Base-by-base conservation (phyloP, 129 eudicot genomes). In the Artemisia tridentata region DNA sequence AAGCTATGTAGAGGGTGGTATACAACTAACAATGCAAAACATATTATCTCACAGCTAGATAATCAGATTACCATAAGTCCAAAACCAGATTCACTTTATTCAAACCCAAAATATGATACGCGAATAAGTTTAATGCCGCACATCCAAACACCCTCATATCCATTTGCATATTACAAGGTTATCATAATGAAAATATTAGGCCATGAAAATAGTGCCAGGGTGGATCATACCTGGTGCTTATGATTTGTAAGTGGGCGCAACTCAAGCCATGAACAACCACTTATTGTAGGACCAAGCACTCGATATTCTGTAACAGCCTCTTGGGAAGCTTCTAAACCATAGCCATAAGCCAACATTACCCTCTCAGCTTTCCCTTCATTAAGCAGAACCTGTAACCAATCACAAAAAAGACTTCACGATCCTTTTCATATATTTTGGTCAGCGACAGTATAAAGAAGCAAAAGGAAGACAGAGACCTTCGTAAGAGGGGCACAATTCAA, bases 231-330 rank as follows among this genome's bases (percentile, higher is more conserved):
- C 91, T 92, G 98, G 85, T 92, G 95, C 77, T 89, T 92, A 70
- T 86, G 75, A 78, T 87, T 85, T 15, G 98, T 92, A 64, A 65
- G 90, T 2, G 98, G 96, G 8, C 83, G 82, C 72, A 92, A 74
- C 80, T 92, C 98, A 49, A 92, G 72, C 98, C 98, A 92, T 31
- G 98, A 92, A 75, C 98, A 92, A 41, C 98, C 98, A 80, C 83
- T 92, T 14, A 92, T 89, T 63, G 79, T 89, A 11, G 96, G 98
- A 55, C 98, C 96, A 54, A 92, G 88, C 31, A 92, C 91, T 45
- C 96, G 88, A 72, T 92, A 92, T 80, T 89, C 95, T 31, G 96
- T 92, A 4, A 88, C 75, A 46, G 98, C 98, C 77, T 89, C 90
- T 51, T 89, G 91, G 34, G 88, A 92, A 72, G 89, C 83, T 78